phyloP scores from a whole-genome alignment of 345 rosid genomes.

The Leavenworthia alabamica region DNA sequence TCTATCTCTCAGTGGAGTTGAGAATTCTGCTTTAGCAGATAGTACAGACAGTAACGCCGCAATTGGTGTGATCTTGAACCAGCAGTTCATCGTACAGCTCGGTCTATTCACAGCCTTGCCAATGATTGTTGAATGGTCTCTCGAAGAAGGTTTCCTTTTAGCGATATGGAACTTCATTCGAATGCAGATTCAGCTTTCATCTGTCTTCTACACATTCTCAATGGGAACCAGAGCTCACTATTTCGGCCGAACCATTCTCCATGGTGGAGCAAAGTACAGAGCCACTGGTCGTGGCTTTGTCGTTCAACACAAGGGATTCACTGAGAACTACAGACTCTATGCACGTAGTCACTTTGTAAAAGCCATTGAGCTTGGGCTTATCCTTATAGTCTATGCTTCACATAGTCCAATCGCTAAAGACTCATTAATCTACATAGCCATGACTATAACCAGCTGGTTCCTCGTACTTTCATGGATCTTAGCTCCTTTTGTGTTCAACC shows the following conservation, averaged over 20 bases:
- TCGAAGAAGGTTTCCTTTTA: conserved; percentile 77
- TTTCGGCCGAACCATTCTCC: conserved; percentile 84
- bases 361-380: no score
- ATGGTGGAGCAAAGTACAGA: no score
- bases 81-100: conserved; percentile 74
- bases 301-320: no score
- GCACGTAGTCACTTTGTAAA: no score
- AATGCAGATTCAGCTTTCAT: conserved; percentile 81
- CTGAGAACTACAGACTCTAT: no score
- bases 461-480: no score
- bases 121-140: conserved; percentile 77
- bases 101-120: conserved; percentile 84
- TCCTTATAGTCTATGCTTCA: no score
- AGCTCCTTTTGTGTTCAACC: no score
- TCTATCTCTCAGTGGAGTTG: conserved; percentile 82
- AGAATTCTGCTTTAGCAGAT: conserved; percentile 34
- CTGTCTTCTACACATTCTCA: conserved; percentile 74
- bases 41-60: conserved; percentile 45
- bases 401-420: no score
- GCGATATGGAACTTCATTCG: conserved; percentile 81
- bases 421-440: no score
- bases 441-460: no score
- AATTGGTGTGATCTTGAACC: conserved; percentile 67
- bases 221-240: conserved; percentile 81
- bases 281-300: no score